Percentiles rank a stretch among this genome's conserved stretches.
phyloP scores from a whole-genome alignment of 805 yeast species.

The Ogataea zsoltii region DNA sequence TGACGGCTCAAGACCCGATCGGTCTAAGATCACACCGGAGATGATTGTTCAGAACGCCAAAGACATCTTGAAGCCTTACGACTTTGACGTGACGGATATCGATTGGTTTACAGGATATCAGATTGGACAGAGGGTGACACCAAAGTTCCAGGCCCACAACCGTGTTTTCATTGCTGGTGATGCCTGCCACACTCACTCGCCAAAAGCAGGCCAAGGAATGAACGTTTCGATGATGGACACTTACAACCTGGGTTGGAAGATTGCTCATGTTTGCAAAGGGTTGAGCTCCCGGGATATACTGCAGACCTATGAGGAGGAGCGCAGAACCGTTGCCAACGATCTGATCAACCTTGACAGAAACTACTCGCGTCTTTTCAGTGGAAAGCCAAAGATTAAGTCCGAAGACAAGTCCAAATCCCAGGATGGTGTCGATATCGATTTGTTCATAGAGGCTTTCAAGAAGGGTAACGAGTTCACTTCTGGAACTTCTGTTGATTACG shows the following conservation, averaged over 20 bases:
- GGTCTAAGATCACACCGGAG: slow-evolving; percentile 37
- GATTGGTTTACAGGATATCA: slow-evolving; percentile 37
- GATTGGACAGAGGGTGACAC: slow-evolving; percentile 63
- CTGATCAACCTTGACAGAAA: slow-evolving; percentile 35
- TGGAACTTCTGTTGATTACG: slow-evolving; percentile 33
- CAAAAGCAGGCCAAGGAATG: slow-evolving; percentile 92
- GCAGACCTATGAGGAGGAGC: slow-evolving; percentile 34
- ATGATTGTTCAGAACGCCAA: slow-evolving; percentile 28
- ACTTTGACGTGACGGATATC: slow-evolving; percentile 28
- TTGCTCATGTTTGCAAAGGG: slow-evolving; percentile 35
- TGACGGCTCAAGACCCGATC: slow-evolving; percentile 27
- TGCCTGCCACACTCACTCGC: slow-evolving; percentile 94
- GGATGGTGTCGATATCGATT: slow-evolving; percentile 32
- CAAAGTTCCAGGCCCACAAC: slow-evolving; percentile 21
- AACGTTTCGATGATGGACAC: slow-evolving; percentile 50
- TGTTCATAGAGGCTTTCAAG: slow-evolving; percentile 31
- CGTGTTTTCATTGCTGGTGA: slow-evolving; percentile 73
- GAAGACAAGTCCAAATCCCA: slow-evolving; percentile 5
- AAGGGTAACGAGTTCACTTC: slow-evolving; percentile 34
- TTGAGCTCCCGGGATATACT: slow-evolving; percentile 27
- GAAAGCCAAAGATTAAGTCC: slow-evolving; percentile 29
- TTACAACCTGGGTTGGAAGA: slow-evolving; percentile 34
- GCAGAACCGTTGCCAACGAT: slow-evolving; percentile 34
- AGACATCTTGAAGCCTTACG: slow-evolving; percentile 26
- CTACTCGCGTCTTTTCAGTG: slow-evolving; percentile 32